These are phyloP conservation scores for Dendrocalamus latiflorus DNA, from an alignment of 202 grass and related monocot genomes.

Conservation along the genomic window DNA sequence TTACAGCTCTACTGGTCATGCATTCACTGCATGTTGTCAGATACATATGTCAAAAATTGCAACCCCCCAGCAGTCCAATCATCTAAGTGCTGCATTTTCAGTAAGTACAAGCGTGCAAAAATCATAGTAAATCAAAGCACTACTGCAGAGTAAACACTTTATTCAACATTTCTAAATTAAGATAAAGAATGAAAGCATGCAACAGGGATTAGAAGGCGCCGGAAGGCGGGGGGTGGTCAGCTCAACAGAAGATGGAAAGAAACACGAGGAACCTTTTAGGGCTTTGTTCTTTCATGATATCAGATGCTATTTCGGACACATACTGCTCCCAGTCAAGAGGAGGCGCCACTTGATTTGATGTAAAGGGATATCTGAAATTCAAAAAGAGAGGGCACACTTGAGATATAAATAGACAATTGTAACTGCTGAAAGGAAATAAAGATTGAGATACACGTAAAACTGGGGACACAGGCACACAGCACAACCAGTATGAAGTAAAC, in stretches of 20 bases:
- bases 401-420: neutral
- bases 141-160: neutral
- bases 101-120: neutral
- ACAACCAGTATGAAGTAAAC: neutral
- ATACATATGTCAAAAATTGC: no score
- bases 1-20: no score
- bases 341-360: constrained; percentile 66
- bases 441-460: neutral
- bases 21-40: neutral
- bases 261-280: constrained; percentile 72
- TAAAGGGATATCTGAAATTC: constrained; percentile 77
- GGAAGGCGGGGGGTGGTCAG: no score
- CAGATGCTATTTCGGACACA: constrained; percentile 81
- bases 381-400: constrained; percentile 3
- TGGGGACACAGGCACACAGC: neutral
- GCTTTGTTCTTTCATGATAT: constrained; percentile 93
- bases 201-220: neutral
- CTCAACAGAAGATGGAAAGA: constrained; percentile 4
- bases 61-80: no score
- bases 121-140: neutral
- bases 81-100: no score
- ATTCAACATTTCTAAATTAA: neutral
- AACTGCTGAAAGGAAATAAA: neutral
- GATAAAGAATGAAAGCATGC: constrained; percentile 7
- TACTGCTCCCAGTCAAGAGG: constrained; percentile 99